Evolutionary conservation across 1,284 basidiomycete species (phyloP).

Genomic region (Pseudozyma sp.): DNA sequence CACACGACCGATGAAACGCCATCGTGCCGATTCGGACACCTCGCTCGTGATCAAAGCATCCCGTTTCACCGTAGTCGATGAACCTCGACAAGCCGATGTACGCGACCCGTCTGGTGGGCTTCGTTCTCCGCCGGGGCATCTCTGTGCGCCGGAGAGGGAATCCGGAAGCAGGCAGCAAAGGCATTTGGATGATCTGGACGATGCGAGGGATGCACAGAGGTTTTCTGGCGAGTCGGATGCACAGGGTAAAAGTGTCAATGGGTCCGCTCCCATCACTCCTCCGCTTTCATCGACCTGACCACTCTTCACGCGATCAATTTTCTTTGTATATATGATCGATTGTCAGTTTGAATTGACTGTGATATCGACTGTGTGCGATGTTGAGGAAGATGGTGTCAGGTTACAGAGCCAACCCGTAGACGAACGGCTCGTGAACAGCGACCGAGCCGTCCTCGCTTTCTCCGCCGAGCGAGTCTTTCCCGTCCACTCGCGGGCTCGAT

Average conservation of each 20-base stretch:
- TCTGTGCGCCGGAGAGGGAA: not conserved
- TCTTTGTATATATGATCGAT: not conserved
- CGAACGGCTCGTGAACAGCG: too few relatives aligned
- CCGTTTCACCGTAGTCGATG: slow-evolving; percentile 11
- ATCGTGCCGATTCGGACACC: slow-evolving; percentile 30
- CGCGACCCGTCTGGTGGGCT: not conserved
- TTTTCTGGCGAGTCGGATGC: not conserved
- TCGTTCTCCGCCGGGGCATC: not conserved
- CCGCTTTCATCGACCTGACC: slow-evolving; percentile 18
- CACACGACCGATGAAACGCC: slow-evolving; percentile 16
- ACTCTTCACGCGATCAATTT: not conserved
- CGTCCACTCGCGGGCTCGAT: too few relatives aligned
- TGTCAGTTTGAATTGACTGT: too few relatives aligned
- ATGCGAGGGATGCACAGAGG: not conserved
- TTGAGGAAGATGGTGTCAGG: too few relatives aligned
- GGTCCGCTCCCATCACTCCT: slow-evolving; percentile 29
- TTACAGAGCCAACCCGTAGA: too few relatives aligned
- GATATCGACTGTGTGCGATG: too few relatives aligned
- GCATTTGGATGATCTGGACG: not conserved
- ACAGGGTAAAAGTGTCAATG: not conserved
- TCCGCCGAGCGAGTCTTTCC: too few relatives aligned
- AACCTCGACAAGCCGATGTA: not conserved
- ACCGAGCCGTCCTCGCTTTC: too few relatives aligned
- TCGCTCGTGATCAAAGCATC: slow-evolving; percentile 25
- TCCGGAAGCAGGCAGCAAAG: not conserved